Evolutionary conservation across 306 rosid genomes (phyloP).

Genomic region (Alnus rubra): DNA sequence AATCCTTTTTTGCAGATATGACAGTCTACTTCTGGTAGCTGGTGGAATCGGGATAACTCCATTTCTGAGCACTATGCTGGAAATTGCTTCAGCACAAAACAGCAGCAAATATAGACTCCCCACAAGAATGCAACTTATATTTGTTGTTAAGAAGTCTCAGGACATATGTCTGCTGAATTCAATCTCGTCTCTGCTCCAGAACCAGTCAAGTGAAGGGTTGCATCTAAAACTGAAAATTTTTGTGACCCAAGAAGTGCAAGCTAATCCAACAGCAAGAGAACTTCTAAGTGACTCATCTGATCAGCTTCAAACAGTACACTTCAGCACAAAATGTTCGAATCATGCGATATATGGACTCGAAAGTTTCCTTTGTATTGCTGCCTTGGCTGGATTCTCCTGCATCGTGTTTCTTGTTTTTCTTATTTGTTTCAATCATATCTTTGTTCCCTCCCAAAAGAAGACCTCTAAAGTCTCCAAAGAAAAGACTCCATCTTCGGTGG

Average conservation of each 20-base stretch:
- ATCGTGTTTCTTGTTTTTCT: conserved; percentile 50
- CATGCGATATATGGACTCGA: conserved; percentile 61
- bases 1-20: conserved; percentile 60
- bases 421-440: conserved; percentile 51
- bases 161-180: conserved; percentile 62
- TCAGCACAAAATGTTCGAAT: conserved; percentile 42
- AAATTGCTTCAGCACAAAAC: conserved; percentile 44
- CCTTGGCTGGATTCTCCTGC: conserved; percentile 57
- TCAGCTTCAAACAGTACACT: conserved; percentile 48
- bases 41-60: conserved; percentile 95
- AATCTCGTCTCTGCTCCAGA: conserved; percentile 52
- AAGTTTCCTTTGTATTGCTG: conserved; percentile 62
- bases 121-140: conserved; percentile 59
- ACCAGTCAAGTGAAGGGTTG: conserved; percentile 41
- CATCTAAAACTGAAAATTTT: conserved; percentile 56
- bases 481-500: conserved; percentile 59
- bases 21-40: conserved; percentile 66
- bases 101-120: conserved; percentile 37
- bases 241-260: conserved; percentile 73
- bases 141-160: conserved; percentile 60
- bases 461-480: conserved; percentile 42
- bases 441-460: conserved; percentile 44
- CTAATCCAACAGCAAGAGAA: conserved; percentile 43
- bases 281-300: conserved; percentile 35
- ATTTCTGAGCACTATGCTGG: conserved; percentile 77